Evolutionary conservation across 768 basidiomycete genomes (phyloP).

Genomic region (Termitomyces bulborhizus): DNA sequence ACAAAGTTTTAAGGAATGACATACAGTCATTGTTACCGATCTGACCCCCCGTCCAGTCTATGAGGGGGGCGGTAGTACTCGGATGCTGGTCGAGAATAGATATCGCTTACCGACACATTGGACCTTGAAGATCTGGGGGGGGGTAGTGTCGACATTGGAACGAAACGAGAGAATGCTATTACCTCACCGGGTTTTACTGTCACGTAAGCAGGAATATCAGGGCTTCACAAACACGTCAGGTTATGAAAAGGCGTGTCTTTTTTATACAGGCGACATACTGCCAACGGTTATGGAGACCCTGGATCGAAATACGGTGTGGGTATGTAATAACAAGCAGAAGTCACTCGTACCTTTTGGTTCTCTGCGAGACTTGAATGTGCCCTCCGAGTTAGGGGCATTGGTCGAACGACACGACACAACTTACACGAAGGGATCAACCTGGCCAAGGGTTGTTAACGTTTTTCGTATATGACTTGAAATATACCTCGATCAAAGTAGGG

Average conservation of each 20-base stretch:
- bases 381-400: not conserved
- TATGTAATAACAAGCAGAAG: not conserved
- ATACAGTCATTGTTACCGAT: constrained; percentile 70
- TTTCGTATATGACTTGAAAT: constrained; percentile 1
- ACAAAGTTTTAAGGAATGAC: constrained; percentile 12
- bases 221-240: constrained; percentile 26
- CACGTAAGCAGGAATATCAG: constrained; percentile 55
- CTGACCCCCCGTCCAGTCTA: constrained; percentile 77
- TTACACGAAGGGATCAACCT: constrained; percentile 71
- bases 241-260: not conserved
- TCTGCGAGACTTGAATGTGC: constrained; percentile 29
- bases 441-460: not conserved
- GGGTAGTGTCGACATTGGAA: too few relatives aligned
- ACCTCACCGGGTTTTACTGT: constrained; percentile 61
- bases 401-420: constrained; percentile 12
- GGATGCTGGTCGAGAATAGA: not conserved
- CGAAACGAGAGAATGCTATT: not conserved
- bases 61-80: not conserved
- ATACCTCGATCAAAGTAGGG: constrained; percentile 52
- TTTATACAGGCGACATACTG: constrained; percentile 39
- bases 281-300: constrained; percentile 71
- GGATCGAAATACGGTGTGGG: not conserved
- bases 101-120: constrained; percentile 53
- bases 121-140: constrained; percentile 55
- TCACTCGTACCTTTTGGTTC: constrained; percentile 45